Base-by-base conservation (phyloP, 805 yeast species). In the Geotrichum ghanense region DNA sequence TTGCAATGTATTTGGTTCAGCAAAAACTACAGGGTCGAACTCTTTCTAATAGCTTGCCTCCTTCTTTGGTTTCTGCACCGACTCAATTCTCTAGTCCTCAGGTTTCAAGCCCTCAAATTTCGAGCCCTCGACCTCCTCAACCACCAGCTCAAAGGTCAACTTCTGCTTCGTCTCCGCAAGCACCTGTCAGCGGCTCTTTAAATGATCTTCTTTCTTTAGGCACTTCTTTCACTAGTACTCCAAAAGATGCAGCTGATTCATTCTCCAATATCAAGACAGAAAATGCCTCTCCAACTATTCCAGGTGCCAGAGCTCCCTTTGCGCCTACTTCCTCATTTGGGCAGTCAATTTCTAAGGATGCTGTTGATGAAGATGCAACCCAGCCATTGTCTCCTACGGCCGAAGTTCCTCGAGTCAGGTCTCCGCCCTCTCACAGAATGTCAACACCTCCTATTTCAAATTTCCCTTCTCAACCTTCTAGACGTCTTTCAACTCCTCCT, bases 1-100 rank as follows among this genome's bases (percentile, higher is more conserved):
- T 92, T 59, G 97, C 97, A 16, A 82, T 92, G 86, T 90, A 81
- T 60, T 74, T 92, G 53, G 92, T 92, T 6, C 94, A 88, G 65
- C 84, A 82, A 64, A 82, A 76, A 57, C 70, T 89, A 49, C 74
- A 83, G 1, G 97, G 97, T 17, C 70, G 70, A 31, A 79, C 75
- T 22, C 70, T 92, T 52, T 97, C 98, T 2, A 77, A 77, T 48
- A 74, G 80, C 12, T 76, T 88, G 20, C 96, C 96, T 2, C 74
- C 74, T 17, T 71, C 77, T 22, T 68, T 89, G 54, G 19, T 31
- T 31, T 12, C 5, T 6, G 37, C 19, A 6, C 37, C 37, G 6
- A n/a, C 37, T 5, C 37, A 31, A 19, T 16, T 12, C 14, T 31
- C 37, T 31, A 12, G 12, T 31, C 14, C 37, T 5, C 37, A 31